These are phyloP conservation scores for Amphicarpaea edgeworthii DNA, from an alignment of 306 rosid genomes.

Conservation along the genomic window DNA sequence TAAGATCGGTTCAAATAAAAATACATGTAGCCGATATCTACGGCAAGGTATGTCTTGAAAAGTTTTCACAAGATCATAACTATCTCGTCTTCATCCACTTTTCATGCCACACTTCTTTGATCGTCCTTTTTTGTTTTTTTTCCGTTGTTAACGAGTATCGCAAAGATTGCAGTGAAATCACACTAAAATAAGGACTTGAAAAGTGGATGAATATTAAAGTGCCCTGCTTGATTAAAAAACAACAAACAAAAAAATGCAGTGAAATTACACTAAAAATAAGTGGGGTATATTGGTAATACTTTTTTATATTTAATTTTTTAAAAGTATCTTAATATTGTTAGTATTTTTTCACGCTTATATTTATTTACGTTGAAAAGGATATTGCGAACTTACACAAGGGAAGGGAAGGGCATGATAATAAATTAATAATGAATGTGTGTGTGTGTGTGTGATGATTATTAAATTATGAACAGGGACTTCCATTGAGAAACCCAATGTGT, in stretches of 20 bases:
- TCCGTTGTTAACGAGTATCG: not conserved
- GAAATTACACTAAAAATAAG: not conserved
- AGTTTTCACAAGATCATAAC: not conserved
- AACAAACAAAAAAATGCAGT: not conserved
- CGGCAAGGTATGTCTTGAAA: not conserved
- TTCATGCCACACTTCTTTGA: not conserved
- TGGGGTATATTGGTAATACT: not conserved
- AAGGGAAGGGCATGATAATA: no score
- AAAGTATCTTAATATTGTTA: not conserved
- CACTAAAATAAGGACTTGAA: no score
- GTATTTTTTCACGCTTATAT: not conserved
- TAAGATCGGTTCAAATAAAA: not conserved
- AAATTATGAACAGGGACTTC: not conserved
- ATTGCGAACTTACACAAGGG: not conserved
- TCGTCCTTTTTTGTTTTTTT: not conserved
- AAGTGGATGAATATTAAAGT: no score
- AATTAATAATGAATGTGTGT: no score
- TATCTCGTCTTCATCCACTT: not conserved
- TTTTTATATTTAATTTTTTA: not conserved
- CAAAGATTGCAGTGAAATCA: not conserved
- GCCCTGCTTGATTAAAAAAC: not conserved
- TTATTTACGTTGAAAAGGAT: not conserved
- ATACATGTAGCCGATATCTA: not conserved
- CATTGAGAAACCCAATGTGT: constrained; percentile 7
- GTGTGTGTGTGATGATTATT: not conserved